Base-by-base conservation (phyloP, 768 basidiomycete species). In the Kwoniella dendrophila region DNA sequence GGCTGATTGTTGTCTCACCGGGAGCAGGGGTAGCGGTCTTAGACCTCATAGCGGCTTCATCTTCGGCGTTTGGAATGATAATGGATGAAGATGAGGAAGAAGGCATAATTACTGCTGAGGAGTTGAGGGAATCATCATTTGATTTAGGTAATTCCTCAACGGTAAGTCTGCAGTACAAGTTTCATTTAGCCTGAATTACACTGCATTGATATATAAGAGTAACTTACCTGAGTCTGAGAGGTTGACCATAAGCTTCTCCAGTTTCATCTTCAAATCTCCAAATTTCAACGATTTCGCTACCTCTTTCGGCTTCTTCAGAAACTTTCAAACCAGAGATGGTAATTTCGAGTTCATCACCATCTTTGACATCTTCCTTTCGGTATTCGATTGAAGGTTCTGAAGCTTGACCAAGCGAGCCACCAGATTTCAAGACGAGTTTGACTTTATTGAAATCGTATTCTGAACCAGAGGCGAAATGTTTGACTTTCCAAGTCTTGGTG, bases 401-500 rank as follows among this genome's bases (percentile, higher is more conserved):
- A 2, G 56, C 61, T 1, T 53, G 56, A 2, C 71, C 68, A 1
- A 65, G 45, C 2, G 51, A 30, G 2, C 59, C 62, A 16, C 49
- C 55, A 16, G 63, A 60, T 62, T 67, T 62, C 30, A 59, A 60
- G 6, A 65, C 67, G 26, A 69, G 63, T 11, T 30, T 41, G 29
- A 71, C 54, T 11, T 36, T 41, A 2, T 67, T 69, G 47, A 74
- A 76, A 24, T 60, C 48, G 51, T 57, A 71, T 44, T 75, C 70
- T 33, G 72, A 65, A 7, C 77, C 76, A 45, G 71, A 67, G 6
- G 78, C 78, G 30, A 66, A 67, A 64, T 79, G 75, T 62, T 66
- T 68, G 16, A 79, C 47, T 30, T 64, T 65, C 80, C 80, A 81
- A 18, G 76, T 70, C 63, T 81, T 81, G 69, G 67, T 67, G 68